phyloP scores from a whole-genome alignment of 1,284 basidiomycete genomes.

The Melampsora occidentalis region DNA sequence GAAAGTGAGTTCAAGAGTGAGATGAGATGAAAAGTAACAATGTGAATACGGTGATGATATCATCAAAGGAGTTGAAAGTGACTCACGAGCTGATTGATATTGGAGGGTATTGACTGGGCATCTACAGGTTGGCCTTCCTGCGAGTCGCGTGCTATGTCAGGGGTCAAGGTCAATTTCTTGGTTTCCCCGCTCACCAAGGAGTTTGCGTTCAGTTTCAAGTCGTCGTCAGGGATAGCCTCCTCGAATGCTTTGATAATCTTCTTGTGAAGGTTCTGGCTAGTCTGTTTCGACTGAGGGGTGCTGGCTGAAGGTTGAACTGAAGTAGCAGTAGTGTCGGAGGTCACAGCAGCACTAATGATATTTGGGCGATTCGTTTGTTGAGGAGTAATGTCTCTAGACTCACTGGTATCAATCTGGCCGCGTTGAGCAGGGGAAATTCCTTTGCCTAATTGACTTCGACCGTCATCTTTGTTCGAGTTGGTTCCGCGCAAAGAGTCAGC shows the following conservation, averaged over 20 bases:
- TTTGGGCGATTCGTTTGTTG: slow-evolving; percentile 6
- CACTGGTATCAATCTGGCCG: slow-evolving; percentile 25
- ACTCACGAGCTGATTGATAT: slow-evolving; percentile 9
- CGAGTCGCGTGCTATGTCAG: slow-evolving; percentile 38
- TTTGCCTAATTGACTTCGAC: slow-evolving; percentile 39
- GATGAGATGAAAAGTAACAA: background rate
- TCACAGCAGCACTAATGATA: background rate
- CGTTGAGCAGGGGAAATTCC: slow-evolving; percentile 37
- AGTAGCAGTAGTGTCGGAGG: background rate
- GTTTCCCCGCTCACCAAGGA: slow-evolving; percentile 16
- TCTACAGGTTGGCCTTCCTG: background rate
- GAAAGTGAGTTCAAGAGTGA: background rate
- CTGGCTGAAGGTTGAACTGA: slow-evolving; percentile 7
- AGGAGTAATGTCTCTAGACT: background rate
- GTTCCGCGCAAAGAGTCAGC: slow-evolving; percentile 39
- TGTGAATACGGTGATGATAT: background rate
- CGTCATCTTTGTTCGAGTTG: slow-evolving; percentile 34
- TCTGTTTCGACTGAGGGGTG: slow-evolving; percentile 2
- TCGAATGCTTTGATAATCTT: background rate
- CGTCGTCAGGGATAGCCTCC: background rate
- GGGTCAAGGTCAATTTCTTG: slow-evolving; percentile 42
- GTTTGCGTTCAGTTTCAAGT: slow-evolving; percentile 14
- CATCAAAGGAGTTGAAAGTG: background rate
- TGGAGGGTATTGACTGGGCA: slow-evolving; percentile 15
- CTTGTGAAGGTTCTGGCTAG: background rate